phyloP scores from a whole-genome alignment of 73 alveolate species.

The Durusdinium trenchii region DNA sequence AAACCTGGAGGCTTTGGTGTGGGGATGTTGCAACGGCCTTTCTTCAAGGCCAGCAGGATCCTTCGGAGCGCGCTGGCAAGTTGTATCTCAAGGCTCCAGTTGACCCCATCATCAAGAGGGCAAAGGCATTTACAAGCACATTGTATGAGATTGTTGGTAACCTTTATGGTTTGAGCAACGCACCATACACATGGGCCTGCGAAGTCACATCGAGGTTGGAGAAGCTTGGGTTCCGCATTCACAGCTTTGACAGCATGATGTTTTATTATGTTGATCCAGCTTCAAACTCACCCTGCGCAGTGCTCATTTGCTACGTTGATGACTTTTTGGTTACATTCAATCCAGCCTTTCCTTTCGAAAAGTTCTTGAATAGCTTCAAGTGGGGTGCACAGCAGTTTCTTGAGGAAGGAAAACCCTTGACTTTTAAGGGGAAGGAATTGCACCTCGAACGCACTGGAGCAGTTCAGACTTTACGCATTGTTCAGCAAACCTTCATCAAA shows the following conservation, averaged over 20 bases:
- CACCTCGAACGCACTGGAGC: no score
- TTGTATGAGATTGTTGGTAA: background rate
- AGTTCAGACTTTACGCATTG: no score
- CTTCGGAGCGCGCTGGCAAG: background rate
- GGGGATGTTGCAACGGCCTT: background rate
- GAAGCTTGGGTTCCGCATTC: background rate
- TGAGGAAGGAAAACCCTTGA: background rate
- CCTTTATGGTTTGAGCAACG: background rate
- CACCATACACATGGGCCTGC: background rate
- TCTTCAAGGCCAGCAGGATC: background rate
- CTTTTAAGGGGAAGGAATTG: no score
- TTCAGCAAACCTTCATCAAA: background rate
- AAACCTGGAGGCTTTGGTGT: background rate
- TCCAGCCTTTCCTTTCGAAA: background rate
- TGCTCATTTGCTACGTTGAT: background rate
- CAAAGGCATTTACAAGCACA: background rate
- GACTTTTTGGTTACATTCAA: background rate
- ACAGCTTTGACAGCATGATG: background rate
- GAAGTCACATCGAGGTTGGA: background rate
- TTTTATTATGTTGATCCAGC: background rate
- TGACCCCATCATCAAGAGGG: background rate
- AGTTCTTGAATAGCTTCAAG: background rate
- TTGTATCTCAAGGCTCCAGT: background rate
- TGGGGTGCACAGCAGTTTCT: background rate
- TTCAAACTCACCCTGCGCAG: no score